Evolutionary conservation across 352 stramenopile genomes (phyloP).

Genomic region (Globisporangium solare): DNA sequence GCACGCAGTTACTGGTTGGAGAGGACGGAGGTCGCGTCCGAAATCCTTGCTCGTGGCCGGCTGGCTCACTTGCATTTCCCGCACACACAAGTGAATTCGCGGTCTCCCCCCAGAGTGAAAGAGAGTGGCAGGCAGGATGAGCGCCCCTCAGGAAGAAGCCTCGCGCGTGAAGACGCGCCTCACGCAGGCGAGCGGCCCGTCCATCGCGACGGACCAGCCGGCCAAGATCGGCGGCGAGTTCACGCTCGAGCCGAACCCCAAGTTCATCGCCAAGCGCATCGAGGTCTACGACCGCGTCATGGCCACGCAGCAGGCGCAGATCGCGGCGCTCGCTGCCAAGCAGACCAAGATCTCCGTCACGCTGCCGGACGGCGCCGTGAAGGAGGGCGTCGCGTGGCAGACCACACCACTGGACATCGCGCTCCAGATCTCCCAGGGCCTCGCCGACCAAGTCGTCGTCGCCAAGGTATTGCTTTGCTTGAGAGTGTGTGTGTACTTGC

Average conservation of each 20-base stretch:
- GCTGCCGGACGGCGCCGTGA: conserved; percentile 94
- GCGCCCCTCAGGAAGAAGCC: conserved; percentile 20
- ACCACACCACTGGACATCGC: conserved; percentile 98
- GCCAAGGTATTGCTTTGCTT: conserved; percentile 33
- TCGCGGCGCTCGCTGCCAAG: conserved; percentile 77
- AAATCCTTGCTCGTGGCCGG: too few relatives aligned
- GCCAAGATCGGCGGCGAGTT: conserved; percentile 84
- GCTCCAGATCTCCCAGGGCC: conserved; percentile 90
- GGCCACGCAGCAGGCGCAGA: conserved; percentile 53
- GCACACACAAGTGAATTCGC: not conserved
- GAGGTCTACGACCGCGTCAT: conserved; percentile 88
- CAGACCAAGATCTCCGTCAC: conserved; percentile 93
- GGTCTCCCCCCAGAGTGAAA: not conserved
- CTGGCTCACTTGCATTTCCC: not conserved
- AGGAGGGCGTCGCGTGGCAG: conserved; percentile 90
- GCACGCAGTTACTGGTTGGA: not conserved
- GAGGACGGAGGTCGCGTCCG: not conserved
- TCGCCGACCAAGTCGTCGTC: conserved; percentile 92
- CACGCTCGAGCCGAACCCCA: conserved; percentile 72
- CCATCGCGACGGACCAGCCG: conserved; percentile 40
- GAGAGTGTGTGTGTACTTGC: too few relatives aligned
- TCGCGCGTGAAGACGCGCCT: conserved; percentile 72
- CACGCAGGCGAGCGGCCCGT: conserved; percentile 68
- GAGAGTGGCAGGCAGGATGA: conserved; percentile 3
- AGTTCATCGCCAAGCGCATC: conserved; percentile 75